Base-by-base conservation (phyloP, 345 rosid species). In the Excoecaria cochinchinensis region DNA sequence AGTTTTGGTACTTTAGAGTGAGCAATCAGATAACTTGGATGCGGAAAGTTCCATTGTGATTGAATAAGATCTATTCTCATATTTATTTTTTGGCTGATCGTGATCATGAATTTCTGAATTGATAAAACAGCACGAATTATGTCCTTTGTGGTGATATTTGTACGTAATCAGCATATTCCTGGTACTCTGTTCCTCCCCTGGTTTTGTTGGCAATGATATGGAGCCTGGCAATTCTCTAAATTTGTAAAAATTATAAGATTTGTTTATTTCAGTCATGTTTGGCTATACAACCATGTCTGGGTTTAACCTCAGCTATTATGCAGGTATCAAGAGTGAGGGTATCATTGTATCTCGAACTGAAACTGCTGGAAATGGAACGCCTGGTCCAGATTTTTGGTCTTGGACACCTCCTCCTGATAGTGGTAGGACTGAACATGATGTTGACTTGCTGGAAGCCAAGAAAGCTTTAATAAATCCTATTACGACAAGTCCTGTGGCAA, bases 331-430 rank as follows among this genome's bases (percentile, higher is more conserved):
- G 74, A 80, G 69, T 56, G 83, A 78, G 44, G 77, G 82, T 55
- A 82, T 84, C 10, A 68, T 84, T 50, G 80, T 88, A 65, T 84
- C 92, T 64, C 44, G 48, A 44, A 75, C 90, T 0, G 86, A 82
- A 68, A 74, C 77, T 58, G 80, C 97, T 61, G 87, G 87, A 38
- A 76, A 81, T 19, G 83, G 66, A 75, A 85, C 88, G 36, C 97
- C 97, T 38, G 97, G 98, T 71, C 98, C 98, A 0, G 97, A 94
- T 75, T 94, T 94, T 84, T 94, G 97, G 98, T 90, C 97, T 10
- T 91, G 98, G 98, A 72, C 90, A 1, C 98, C 97, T 67, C 90
- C 93, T 80, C 71, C 80, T 50, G 80, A 52, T 16, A 77, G 67
- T 42, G 87, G 80, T 31, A 57, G 68, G 24, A 80, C 40, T 68